A percentile compares a stretch with the other conserved stretches of the same genome.
Evolutionary conservation across 2,329 filamentous ascomycete genomes (phyloP).

Genomic region (Fusarium bactridioides): DNA sequence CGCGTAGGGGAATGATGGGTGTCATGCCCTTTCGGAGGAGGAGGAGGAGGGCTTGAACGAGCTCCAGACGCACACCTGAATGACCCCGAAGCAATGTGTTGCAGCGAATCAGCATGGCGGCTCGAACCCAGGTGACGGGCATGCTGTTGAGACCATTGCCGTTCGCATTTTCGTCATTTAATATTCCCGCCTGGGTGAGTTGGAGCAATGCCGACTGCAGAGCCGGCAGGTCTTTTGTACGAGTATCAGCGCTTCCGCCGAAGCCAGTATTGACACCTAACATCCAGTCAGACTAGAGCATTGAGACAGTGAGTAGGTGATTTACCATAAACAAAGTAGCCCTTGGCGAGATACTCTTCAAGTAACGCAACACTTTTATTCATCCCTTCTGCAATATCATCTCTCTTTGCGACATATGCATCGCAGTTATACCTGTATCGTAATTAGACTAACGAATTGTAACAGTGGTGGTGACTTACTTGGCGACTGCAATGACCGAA

Average conservation of each 20-base stretch:
- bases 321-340: neutral
- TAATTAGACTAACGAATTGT: accelerated
- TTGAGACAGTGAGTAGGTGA: accelerated
- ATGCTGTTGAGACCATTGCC: accelerated
- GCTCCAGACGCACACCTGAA: neutral
- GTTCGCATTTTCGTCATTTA: accelerated
- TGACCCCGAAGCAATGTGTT: accelerated
- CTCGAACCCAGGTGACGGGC: neutral
- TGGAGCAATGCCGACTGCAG: neutral
- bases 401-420: accelerated
- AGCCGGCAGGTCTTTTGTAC: neutral
- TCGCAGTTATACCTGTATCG: neutral
- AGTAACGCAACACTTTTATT: neutral
- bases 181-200: accelerated
- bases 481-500: neutral
- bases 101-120: neutral
- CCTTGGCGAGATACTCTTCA: neutral
- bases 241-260: neutral
- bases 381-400: accelerated
- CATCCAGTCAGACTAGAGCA: accelerated
- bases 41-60: neutral
- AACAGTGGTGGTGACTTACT: accelerated
- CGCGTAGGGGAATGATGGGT: neutral
- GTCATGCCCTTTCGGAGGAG: accelerated
- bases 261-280: neutral